A percentile compares a stretch with the other conserved stretches of the same genome.
phyloP scores from a whole-genome alignment of 2,329 filamentous ascomycete species.

The Triangularia setosa region DNA sequence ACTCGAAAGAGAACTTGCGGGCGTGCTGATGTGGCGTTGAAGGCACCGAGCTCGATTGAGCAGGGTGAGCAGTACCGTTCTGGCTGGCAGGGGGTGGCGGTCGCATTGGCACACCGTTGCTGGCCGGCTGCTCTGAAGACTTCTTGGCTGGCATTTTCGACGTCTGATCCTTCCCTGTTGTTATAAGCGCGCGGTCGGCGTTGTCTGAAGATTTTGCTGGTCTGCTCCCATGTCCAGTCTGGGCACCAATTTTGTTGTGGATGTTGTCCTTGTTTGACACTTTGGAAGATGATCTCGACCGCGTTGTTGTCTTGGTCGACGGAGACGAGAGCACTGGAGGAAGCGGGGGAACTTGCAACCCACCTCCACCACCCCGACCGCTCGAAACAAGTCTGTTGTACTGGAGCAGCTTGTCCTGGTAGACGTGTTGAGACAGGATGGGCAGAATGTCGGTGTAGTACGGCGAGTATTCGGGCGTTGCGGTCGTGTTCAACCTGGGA shows the following conservation, averaged over 20 bases:
- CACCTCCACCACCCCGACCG: constrained; percentile 47
- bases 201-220: constrained; percentile 53
- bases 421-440: constrained; percentile 56
- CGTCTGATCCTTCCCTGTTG: constrained; percentile 49
- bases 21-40: constrained; percentile 90
- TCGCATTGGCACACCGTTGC: constrained; percentile 17
- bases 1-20: constrained; percentile 75
- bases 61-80: constrained; percentile 27
- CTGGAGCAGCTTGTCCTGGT: constrained; percentile 59
- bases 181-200: constrained; percentile 59
- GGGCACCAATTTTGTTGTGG: constrained; percentile 43
- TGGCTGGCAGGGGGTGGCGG: constrained; percentile 15
- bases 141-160: constrained; percentile 44
- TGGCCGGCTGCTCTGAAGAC: constrained; percentile 11
- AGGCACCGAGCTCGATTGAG: constrained; percentile 82
- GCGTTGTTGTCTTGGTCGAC: constrained; percentile 52
- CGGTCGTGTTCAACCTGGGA: constrained; percentile 32
- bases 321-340: constrained; percentile 53
- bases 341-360: constrained; percentile 53
- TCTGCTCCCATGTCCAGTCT: constrained; percentile 64
- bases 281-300: constrained; percentile 58
- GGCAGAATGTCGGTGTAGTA: constrained; percentile 50
- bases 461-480: constrained; percentile 31
- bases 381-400: constrained; percentile 64
- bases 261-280: constrained; percentile 52